Evolutionary conservation across 106 monocot genomes (phyloP), one percentile per base, ranked within the genome.

Genomic region (Ottelia alismoides): DNA sequence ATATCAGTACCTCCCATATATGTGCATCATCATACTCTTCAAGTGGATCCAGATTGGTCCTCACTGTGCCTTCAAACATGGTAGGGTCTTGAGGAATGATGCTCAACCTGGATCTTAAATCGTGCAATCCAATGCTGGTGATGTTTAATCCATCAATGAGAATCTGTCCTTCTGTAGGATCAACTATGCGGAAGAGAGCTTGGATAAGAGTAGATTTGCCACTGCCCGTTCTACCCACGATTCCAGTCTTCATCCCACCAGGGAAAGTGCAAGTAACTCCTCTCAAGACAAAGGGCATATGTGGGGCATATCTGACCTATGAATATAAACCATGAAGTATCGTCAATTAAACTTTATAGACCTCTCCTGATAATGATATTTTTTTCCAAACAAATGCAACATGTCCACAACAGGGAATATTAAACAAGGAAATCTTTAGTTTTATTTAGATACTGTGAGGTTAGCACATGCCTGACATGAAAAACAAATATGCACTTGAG

Each of bases 41-140:
- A 30, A 87, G 72, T 23, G 92, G 92, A 31, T 93, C 92, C 26
- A 93, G 72, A 30, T 93, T 93, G 65, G 49, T 78, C 5, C 93
- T 67, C 4, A 93, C 29, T 10, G 80, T 87, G 12, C 87, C 93
- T 52, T 84, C 87, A 68, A 93, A 92, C 92, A 92, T 92, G 21
- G 87, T 87, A 28, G 92, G 92, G 45, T 92, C 92, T 65, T 92
- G 92, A 1, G 87, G 87, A 55, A 92, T 92, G 30, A 92, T 92
- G 70, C 92, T 87, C 20, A 92, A 63, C 61, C 75, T 83, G 1
- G 80, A 78, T 58, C 93, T 70, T 27, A 87, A 51, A 67, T 87
- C 87, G 71, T 87, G 87, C 52, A 93, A 64, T 57, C 87, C 93
- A 23, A 93, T 80, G 25, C 56, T 83, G 28, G 56, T 77, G 45